Conservation (phyloP, 164 flowering plant species). For the Nymphaea thermarum region DNA sequence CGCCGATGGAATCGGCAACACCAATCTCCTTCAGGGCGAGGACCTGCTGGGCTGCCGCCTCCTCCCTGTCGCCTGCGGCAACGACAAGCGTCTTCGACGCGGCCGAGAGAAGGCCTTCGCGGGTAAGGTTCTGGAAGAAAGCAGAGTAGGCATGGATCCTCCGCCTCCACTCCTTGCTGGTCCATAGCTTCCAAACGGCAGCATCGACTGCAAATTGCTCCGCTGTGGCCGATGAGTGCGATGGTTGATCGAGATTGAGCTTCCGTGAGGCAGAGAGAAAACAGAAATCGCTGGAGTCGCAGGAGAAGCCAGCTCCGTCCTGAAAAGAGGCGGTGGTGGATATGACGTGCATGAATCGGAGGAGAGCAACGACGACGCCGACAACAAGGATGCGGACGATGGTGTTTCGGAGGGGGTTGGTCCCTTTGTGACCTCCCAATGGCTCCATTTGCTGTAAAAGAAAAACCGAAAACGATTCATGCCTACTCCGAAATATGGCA, state of each 20-base stretch:
- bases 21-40: constrained; percentile 71
- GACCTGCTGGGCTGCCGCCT: constrained; percentile 28
- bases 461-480: background rate
- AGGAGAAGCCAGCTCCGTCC: background rate
- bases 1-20: constrained; percentile 51
- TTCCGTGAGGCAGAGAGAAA: background rate
- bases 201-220: background rate
- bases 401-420: constrained; percentile 29
- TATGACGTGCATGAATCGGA: constrained; percentile 58
- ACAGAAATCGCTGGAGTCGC: background rate
- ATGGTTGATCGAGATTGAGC: background rate
- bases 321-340: constrained; percentile 9
- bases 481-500: background rate
- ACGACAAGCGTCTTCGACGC: constrained; percentile 34
- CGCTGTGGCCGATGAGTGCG: background rate
- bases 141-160: constrained; percentile 51
- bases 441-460: constrained; percentile 26
- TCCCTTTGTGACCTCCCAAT: constrained; percentile 19
- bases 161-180: constrained; percentile 52
- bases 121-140: constrained; percentile 66
- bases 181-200: constrained; percentile 28
- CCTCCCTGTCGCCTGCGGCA: constrained; percentile 16
- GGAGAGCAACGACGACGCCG: constrained; percentile 34
- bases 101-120: constrained; percentile 44
- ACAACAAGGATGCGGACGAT: constrained; percentile 47